Evolutionary conservation across 2,329 filamentous ascomycete species (phyloP).

Genomic region (Scopulariopsis brevicaulis): DNA sequence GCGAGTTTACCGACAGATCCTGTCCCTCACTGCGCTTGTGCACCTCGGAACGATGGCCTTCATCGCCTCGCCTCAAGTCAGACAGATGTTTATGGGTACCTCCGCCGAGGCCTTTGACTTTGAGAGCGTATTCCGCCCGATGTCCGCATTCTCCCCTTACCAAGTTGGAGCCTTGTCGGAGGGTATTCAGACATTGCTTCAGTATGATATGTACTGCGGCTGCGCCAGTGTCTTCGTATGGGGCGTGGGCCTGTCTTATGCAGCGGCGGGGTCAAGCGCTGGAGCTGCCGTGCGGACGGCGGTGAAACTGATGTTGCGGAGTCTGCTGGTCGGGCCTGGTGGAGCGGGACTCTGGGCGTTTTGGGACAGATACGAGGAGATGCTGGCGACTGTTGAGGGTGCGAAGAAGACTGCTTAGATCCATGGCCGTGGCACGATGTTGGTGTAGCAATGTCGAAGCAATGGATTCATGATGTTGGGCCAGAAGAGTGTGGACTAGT

Average conservation of each 20-base stretch:
- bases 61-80: not conserved
- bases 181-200: constrained; percentile 8
- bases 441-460: too few relatives aligned
- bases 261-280: not conserved
- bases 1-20: constrained; percentile 7
- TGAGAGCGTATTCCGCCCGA: constrained; percentile 7
- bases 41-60: constrained; percentile 7
- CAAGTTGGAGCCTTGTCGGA: constrained; percentile 5
- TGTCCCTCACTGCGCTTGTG: not conserved
- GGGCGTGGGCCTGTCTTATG: constrained; percentile 6
- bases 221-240: constrained; percentile 5
- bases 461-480: too few relatives aligned
- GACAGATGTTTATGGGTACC: not conserved
- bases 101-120: constrained; percentile 3
- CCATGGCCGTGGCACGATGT: too few relatives aligned
- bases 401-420: not conserved
- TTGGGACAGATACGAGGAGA: constrained; percentile 10
- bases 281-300: constrained; percentile 1
- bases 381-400: not conserved
- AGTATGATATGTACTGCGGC: constrained; percentile 13
- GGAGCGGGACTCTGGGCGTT: constrained; percentile 10
- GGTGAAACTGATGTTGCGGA: constrained; percentile 3
- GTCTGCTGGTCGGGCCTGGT: constrained; percentile 8
- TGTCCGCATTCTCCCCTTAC: constrained; percentile 3
- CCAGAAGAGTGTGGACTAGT: too few relatives aligned